Percentiles rank a stretch among this genome's conserved stretches.
phyloP scores from a whole-genome alignment of 495 filamentous ascomycete genomes.

The Tuber brumale region DNA sequence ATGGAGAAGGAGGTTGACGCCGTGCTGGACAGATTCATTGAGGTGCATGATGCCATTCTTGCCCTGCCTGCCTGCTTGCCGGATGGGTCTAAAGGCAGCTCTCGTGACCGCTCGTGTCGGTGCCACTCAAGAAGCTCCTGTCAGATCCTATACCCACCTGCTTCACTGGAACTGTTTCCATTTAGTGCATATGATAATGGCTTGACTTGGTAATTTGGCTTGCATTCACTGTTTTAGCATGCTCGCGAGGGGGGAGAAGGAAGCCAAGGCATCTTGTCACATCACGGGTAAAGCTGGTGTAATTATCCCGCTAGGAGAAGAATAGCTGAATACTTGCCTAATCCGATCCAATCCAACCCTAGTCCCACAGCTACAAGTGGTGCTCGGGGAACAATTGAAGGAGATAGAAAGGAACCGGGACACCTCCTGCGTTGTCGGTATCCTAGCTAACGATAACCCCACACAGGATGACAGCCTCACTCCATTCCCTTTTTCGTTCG shows the following conservation, averaged over 20 bases:
- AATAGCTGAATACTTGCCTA: neutral
- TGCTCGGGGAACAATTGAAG: neutral
- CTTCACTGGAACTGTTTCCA: neutral
- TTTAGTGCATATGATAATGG: neutral
- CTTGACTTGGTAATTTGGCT: neutral
- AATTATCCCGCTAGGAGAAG: neutral
- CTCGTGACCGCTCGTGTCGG: neutral
- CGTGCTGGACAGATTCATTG: neutral
- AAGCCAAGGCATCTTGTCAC: neutral
- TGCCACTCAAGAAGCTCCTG: neutral
- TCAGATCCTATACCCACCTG: neutral
- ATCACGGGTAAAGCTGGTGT: neutral
- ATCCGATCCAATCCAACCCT: neutral
- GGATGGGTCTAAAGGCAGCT: neutral
- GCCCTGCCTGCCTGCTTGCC: neutral
- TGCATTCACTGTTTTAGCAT: neutral
- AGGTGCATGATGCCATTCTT: neutral
- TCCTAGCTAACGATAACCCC: neutral
- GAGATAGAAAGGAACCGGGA: neutral
- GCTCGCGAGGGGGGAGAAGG: neutral
- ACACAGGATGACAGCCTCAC: neutral
- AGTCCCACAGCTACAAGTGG: neutral
- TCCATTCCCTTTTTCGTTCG: neutral
- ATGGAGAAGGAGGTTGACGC: neutral
- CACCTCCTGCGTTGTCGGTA: neutral